Evolutionary conservation across 345 rosid genomes (phyloP), one percentile per base, ranked within the genome.

Genomic region (Camelina sativa): DNA sequence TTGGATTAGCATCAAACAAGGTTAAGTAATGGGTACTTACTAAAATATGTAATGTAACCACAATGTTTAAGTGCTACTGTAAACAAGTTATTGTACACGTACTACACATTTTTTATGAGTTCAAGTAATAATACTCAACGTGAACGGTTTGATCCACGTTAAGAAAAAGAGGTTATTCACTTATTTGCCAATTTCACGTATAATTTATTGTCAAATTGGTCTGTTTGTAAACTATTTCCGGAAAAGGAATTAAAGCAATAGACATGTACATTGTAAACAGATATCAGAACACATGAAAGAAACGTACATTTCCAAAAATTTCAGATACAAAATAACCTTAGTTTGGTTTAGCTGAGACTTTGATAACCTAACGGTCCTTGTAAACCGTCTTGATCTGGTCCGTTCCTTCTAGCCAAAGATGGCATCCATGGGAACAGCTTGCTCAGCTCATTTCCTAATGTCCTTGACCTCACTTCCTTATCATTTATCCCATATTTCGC

Each of bases 381-480:
- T 56, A 80, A 75, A 82, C 86, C 86, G 62, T 86, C 89, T 67
- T 86, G 84, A 70, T 84, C 70, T 22, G 80, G 60, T 68, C 82
- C 87, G 65, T 74, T 88, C 76, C 84, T 84, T 72, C 91, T 85
- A 78, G 70, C 80, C 43, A 91, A 75, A 79, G 97, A 88, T 19
- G 97, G 91, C 74, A 94, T 85, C 98, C 98, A 94, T 28, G 96
- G 98, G 62, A 88, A 90, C 77, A 94, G 67, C 79, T 90, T 94
- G 48, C 88, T 93, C 0, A 91, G 86, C 79, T 90, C 96, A 79
- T 85, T 90, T 77, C 91, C 82, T 69, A 90, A 81, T 40, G 76
- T 74, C 60, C 74, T 85, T 30, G 86, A 73, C 82, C 75, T 84
- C 71, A 67, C 69, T 76, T 85, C 91, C 79, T 78, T 83, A 56